phyloP scores from a whole-genome alignment of 2,329 filamentous ascomycete species.

The Davidsoniella australis region DNA sequence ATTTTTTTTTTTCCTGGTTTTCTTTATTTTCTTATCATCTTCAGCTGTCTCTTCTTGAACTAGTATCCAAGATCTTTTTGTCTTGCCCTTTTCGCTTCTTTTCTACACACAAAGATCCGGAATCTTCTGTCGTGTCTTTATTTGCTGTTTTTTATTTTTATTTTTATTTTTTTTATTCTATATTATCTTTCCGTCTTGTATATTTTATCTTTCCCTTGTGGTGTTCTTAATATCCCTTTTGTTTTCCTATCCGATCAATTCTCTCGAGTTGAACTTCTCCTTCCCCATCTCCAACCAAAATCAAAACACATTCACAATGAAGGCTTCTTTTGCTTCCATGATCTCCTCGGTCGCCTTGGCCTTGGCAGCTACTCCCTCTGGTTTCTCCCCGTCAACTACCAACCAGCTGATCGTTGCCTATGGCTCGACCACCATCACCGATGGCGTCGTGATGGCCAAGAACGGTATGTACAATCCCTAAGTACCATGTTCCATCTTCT shows the following conservation, averaged over 20 bases:
- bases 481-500: neutral
- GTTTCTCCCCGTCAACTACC: conserved; percentile 24
- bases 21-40: too few species aligned
- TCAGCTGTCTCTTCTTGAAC: too few species aligned
- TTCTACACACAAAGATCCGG: conserved; percentile 6
- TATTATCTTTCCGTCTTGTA: too few species aligned
- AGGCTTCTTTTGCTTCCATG: conserved; percentile 15
- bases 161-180: too few species aligned
- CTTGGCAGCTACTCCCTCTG: conserved; percentile 24
- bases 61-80: neutral
- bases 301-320: conserved; percentile 17
- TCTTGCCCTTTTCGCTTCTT: conserved; percentile 7
- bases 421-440: conserved; percentile 20
- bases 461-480: conserved; percentile 18
- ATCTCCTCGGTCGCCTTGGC: conserved; percentile 20
- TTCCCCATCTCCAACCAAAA: neutral
- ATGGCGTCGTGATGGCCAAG: conserved; percentile 23
- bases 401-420: conserved; percentile 25
- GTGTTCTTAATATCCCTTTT: neutral
- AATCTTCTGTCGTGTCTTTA: conserved; percentile 9
- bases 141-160: conserved; percentile 11
- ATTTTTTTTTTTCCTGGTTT: too few species aligned
- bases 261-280: neutral
- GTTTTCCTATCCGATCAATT: too few species aligned
- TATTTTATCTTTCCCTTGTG: neutral